phyloP scores from a whole-genome alignment of 2,329 filamentous ascomycete genomes.

The Ascochyta lentis region DNA sequence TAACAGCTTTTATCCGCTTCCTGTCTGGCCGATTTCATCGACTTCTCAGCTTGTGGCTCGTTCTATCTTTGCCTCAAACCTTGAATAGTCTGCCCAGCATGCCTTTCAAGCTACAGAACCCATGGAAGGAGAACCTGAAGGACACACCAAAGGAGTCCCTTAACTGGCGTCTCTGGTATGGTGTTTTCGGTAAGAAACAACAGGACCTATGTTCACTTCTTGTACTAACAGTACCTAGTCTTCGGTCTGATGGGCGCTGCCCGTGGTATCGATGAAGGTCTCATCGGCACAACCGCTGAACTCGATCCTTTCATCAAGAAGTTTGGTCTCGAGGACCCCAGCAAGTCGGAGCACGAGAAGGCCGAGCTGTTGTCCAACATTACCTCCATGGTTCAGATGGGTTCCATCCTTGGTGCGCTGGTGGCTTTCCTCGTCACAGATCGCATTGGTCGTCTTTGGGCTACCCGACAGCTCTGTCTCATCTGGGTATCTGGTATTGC shows the following conservation, averaged over 20 bases:
- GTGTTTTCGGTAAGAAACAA: slow-evolving; percentile 60
- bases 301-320: slow-evolving; percentile 45
- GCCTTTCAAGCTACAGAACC: slow-evolving; percentile 37
- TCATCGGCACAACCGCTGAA: slow-evolving; percentile 71
- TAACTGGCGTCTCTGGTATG: slow-evolving; percentile 81
- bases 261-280: slow-evolving; percentile 79
- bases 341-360: slow-evolving; percentile 36
- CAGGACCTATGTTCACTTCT: too few relatives aligned
- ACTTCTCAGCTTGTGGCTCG: slow-evolving; percentile 17
- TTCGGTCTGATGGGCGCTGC: slow-evolving; percentile 80
- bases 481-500: slow-evolving; percentile 52
- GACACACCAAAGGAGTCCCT: slow-evolving; percentile 73
- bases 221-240: slow-evolving; percentile 31
- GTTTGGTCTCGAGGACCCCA: slow-evolving; percentile 45
- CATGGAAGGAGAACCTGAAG: slow-evolving; percentile 57
- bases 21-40: slow-evolving; percentile 18
- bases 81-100: slow-evolving; percentile 30
- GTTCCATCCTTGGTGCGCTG: slow-evolving; percentile 74
- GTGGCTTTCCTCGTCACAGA: slow-evolving; percentile 62
- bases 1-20: slow-evolving; percentile 6
- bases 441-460: slow-evolving; percentile 52
- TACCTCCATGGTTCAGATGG: slow-evolving; percentile 81
- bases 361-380: slow-evolving; percentile 65
- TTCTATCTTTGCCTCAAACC: not conserved
- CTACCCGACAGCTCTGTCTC: slow-evolving; percentile 51